phyloP scores from a whole-genome alignment of 331 rosid genomes.

The Phaseolus coccineus region DNA sequence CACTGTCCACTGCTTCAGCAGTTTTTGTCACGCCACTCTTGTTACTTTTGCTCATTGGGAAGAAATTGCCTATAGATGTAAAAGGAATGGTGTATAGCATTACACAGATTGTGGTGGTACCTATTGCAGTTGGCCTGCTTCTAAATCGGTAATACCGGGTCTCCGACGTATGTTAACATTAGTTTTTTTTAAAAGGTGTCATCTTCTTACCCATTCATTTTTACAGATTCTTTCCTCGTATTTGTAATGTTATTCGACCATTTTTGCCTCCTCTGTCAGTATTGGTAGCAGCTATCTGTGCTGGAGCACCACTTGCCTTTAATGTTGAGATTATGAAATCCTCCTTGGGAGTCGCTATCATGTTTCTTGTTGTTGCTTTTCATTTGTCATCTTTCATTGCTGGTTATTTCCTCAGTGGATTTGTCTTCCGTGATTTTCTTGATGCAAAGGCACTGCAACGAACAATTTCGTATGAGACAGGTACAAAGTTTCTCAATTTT shows the following conservation, averaged over 20 bases:
- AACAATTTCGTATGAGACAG: slow-evolving; percentile 94
- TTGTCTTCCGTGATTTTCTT: slow-evolving; percentile 60
- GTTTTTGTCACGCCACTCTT: slow-evolving; percentile 85
- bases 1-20: slow-evolving; percentile 92
- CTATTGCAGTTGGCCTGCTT: slow-evolving; percentile 85
- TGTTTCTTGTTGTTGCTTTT: slow-evolving; percentile 71
- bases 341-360: slow-evolving; percentile 73
- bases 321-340: slow-evolving; percentile 73
- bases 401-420: slow-evolving; percentile 77
- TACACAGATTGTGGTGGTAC: slow-evolving; percentile 85
- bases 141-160: slow-evolving; percentile 67
- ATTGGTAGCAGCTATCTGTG: slow-evolving; percentile 82
- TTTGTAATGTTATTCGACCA: slow-evolving; percentile 77
- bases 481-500: slow-evolving; percentile 52
- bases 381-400: slow-evolving; percentile 79
- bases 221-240: slow-evolving; percentile 78
- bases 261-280: slow-evolving; percentile 90
- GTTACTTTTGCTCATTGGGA: slow-evolving; percentile 88
- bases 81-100: slow-evolving; percentile 97
- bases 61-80: slow-evolving; percentile 91
- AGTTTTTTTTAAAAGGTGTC: slow-evolving; percentile 22
- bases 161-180: slow-evolving; percentile 28
- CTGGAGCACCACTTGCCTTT: slow-evolving; percentile 95
- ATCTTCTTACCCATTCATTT: slow-evolving; percentile 34
- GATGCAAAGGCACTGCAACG: slow-evolving; percentile 82